These are phyloP conservation scores for Polyporus arcularius DNA, from an alignment of 768 basidiomycete species.

Conservation along the genomic window DNA sequence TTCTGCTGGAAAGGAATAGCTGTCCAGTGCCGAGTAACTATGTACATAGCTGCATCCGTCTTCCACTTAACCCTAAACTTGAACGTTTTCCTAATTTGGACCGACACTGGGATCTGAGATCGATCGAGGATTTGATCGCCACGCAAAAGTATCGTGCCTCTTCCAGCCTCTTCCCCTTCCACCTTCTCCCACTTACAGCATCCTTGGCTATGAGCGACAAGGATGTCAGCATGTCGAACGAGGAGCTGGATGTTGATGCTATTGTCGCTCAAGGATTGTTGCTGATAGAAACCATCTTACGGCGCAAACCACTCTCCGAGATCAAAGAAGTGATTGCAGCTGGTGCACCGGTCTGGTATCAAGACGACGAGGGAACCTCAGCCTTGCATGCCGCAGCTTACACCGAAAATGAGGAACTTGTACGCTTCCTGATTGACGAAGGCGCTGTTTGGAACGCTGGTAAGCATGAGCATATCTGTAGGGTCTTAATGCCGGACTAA, in stretches of 20 bases:
- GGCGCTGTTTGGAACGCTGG: constrained; percentile 94
- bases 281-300: constrained; percentile 61
- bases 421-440: constrained; percentile 66
- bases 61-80: not conserved
- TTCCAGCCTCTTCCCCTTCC: not conserved
- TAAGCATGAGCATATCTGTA: constrained; percentile 29
- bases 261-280: constrained; percentile 50
- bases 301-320: constrained; percentile 41
- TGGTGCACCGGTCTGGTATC: constrained; percentile 88
- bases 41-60: too few relatives aligned
- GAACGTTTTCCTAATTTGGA: constrained; percentile 1
- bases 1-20: too few relatives aligned
- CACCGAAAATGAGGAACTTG: constrained; percentile 61
- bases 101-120: constrained; percentile 8
- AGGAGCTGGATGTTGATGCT: constrained; percentile 25
- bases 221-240: not conserved
- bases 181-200: too few relatives aligned
- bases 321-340: constrained; percentile 55
- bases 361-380: constrained; percentile 78
- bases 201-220: not conserved
- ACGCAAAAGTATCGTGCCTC: not conserved
- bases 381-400: constrained; percentile 87
- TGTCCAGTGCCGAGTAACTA: too few relatives aligned
- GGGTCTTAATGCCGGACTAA: not conserved
- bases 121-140: not conserved